Percentiles rank a stretch among this genome's conserved stretches.
Evolutionary conservation across 2,329 filamentous ascomycete genomes (phyloP).

Genomic region (Domatiomyces catenatus): DNA sequence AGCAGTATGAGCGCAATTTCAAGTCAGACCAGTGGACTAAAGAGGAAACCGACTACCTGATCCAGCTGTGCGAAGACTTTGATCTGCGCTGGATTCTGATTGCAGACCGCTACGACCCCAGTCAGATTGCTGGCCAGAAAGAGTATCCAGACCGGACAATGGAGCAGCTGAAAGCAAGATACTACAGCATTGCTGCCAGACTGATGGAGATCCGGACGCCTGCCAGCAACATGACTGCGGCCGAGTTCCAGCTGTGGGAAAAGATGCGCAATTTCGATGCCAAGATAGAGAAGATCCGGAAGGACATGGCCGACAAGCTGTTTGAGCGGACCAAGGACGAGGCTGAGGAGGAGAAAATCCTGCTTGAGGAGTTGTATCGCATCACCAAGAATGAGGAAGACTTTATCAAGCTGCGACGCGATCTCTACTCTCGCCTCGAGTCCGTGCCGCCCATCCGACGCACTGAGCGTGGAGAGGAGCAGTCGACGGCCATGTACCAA

Average conservation of each 20-base stretch:
- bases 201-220: constrained; percentile 70
- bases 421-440: constrained; percentile 75
- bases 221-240: constrained; percentile 69
- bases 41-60: constrained; percentile 84
- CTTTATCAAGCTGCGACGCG: constrained; percentile 74
- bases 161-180: constrained; percentile 82
- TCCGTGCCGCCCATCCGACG: constrained; percentile 57
- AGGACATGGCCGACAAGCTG: constrained; percentile 67
- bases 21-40: constrained; percentile 68
- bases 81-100: constrained; percentile 85
- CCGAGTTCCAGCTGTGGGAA: constrained; percentile 71
- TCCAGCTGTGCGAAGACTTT: constrained; percentile 58
- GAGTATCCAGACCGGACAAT: constrained; percentile 45
- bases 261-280: constrained; percentile 78
- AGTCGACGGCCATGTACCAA: constrained; percentile 48
- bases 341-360: constrained; percentile 75
- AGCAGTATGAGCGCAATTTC: constrained; percentile 66
- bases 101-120: constrained; percentile 75
- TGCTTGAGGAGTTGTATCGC: constrained; percentile 79
- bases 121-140: constrained; percentile 22
- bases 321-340: constrained; percentile 72
- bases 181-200: constrained; percentile 71
- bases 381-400: constrained; percentile 76
- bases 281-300: constrained; percentile 60
- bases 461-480: constrained; percentile 29